Percentiles rank a stretch among this genome's conserved stretches.
These are phyloP conservation scores for Amanita thiersii DNA, from an alignment of 768 basidiomycete species.

Conservation along the genomic window DNA sequence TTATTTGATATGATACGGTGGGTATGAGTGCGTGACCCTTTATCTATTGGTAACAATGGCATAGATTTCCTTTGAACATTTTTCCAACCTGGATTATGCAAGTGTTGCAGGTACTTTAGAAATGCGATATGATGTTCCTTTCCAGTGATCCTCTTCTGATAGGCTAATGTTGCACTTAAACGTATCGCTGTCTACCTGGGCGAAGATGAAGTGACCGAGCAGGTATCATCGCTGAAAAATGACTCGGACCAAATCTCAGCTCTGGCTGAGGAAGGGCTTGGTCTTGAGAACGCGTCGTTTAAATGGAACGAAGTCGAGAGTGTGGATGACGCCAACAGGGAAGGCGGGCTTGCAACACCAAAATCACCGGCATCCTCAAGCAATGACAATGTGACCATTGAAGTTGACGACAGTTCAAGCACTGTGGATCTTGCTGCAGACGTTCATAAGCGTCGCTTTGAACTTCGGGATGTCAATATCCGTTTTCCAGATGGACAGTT, in stretches of 20 bases:
- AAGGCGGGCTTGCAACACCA: slow-evolving; percentile 5
- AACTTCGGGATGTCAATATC: slow-evolving; percentile 58
- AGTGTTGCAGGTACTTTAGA: slow-evolving; percentile 48
- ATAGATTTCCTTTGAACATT: slow-evolving; percentile 62
- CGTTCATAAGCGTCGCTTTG: slow-evolving; percentile 45
- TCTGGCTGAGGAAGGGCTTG: slow-evolving; percentile 35
- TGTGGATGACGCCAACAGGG: slow-evolving; percentile 15
- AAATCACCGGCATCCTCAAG: not conserved
- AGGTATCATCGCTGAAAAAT: slow-evolving; percentile 67
- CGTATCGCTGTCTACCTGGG: slow-evolving; percentile 61
- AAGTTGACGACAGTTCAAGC: slow-evolving; percentile 16
- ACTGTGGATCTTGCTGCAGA: slow-evolving; percentile 13
- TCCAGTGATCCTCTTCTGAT: not conserved
- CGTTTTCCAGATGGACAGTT: slow-evolving; percentile 67
- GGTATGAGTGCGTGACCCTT: slow-evolving; percentile 8
- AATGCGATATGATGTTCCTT: not conserved
- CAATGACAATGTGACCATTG: slow-evolving; percentile 11
- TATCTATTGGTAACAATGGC: not conserved
- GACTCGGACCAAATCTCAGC: slow-evolving; percentile 20
- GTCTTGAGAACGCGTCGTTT: slow-evolving; percentile 50
- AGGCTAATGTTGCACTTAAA: slow-evolving; percentile 57
- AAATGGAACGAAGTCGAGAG: slow-evolving; percentile 50
- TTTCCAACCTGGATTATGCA: slow-evolving; percentile 78
- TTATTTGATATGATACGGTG: slow-evolving; percentile 81
- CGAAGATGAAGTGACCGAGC: slow-evolving; percentile 62